Percentiles rank a stretch among this genome's conserved stretches.
Evolutionary conservation across 129 eudicot species (phyloP).

Genomic region (Calendula officinalis): DNA sequence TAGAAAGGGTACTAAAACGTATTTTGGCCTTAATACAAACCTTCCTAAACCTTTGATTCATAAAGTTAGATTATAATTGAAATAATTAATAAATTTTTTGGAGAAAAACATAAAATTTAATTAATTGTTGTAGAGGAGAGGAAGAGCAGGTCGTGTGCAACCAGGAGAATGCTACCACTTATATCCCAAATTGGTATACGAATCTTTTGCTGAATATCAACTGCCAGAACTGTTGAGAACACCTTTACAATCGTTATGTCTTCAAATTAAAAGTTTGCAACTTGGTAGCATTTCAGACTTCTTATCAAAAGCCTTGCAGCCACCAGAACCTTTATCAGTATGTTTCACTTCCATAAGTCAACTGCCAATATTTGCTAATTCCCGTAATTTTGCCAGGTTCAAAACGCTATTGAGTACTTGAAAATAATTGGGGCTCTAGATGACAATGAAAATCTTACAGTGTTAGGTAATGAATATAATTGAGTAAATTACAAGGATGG

Average conservation of each 20-base stretch:
- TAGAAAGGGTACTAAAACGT: too few species aligned
- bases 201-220: conserved; percentile 87
- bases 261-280: conserved; percentile 87
- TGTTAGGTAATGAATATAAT: conserved; percentile 49
- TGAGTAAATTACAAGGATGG: not conserved
- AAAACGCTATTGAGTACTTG: conserved; percentile 81
- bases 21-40: too few species aligned
- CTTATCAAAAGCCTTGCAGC: conserved; percentile 82
- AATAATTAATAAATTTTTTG: too few species aligned
- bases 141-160: conserved; percentile 99
- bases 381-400: conserved; percentile 51
- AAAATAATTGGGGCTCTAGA: conserved; percentile 92
- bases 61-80: too few species aligned
- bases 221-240: conserved; percentile 95
- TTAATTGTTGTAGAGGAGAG: conserved; percentile 64
- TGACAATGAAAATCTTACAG: conserved; percentile 86
- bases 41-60: too few species aligned
- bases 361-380: conserved; percentile 8
- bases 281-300: conserved; percentile 92
- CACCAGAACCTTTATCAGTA: conserved; percentile 95
- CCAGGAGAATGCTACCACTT: conserved; percentile 95
- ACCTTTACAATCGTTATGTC: conserved; percentile 89
- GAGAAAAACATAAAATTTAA: not conserved
- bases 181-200: conserved; percentile 81
- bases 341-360: conserved; percentile 24